Conservation (phyloP, 495 filamentous ascomycete genomes). For the Lasiosphaeriaceae sp. region DNA sequence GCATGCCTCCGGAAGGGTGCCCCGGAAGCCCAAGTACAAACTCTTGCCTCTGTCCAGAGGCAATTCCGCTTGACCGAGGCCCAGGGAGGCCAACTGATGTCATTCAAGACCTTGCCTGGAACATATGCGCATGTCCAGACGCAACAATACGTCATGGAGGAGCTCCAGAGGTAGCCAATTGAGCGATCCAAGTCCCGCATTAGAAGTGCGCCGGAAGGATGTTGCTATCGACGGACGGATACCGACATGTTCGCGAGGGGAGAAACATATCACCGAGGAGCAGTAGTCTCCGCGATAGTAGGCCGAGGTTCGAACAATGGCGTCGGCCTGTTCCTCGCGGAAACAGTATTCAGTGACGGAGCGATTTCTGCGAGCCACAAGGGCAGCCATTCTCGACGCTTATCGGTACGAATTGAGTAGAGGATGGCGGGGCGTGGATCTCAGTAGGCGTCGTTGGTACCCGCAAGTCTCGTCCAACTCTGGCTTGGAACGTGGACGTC, state of each 20-base stretch:
- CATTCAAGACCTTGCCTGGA: conserved; percentile 35
- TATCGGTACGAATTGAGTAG: too few species aligned
- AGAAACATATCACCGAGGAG: conserved; percentile 35
- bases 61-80: conserved; percentile 31
- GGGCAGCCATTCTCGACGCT: conserved; percentile 15
- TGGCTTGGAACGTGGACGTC: too few species aligned
- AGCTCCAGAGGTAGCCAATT: conserved; percentile 37
- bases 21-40: conserved; percentile 28
- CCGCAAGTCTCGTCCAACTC: too few species aligned
- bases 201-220: conserved; percentile 28
- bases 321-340: conserved; percentile 20
- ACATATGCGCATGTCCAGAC: conserved; percentile 37
- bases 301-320: conserved; percentile 20
- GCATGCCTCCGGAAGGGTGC: conserved; percentile 28
- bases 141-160: conserved; percentile 28
- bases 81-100: conserved; percentile 20
- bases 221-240: conserved; percentile 28
- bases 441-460: too few species aligned
- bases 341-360: conserved; percentile 22
- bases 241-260: conserved; percentile 21
- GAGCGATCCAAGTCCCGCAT: conserved; percentile 28
- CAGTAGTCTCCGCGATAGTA: conserved; percentile 35
- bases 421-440: too few species aligned
- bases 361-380: conserved; percentile 17
- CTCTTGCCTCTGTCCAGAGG: conserved; percentile 29